Conservation (phyloP, 495 filamentous ascomycete species). For the Lasiosphaeria miniovina region DNA sequence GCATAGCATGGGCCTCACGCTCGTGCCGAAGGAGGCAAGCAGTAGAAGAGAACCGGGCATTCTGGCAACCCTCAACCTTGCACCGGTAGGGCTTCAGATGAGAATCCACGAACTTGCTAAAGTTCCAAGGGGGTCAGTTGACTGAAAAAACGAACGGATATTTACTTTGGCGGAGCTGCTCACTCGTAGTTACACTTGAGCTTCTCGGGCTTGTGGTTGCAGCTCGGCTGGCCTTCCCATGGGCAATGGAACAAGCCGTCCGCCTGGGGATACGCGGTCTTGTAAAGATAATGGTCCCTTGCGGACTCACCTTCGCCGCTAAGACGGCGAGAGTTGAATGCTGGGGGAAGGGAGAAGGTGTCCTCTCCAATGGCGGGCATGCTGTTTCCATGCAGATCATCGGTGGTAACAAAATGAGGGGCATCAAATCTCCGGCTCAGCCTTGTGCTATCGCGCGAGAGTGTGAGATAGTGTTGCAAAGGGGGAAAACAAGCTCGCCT, state of each 20-base stretch:
- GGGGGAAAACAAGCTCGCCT: constrained; percentile 12
- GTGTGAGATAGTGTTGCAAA: constrained; percentile 25
- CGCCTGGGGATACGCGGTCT: constrained; percentile 57
- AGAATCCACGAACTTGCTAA: constrained; percentile 91
- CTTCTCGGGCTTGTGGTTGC: constrained; percentile 81
- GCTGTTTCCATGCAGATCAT: constrained; percentile 41
- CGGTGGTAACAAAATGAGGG: constrained; percentile 37
- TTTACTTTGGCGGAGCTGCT: constrained; percentile 31
- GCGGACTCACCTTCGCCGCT: constrained; percentile 60
- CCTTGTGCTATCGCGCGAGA: constrained; percentile 19
- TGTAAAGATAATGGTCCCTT: constrained; percentile 75
- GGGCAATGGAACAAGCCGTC: constrained; percentile 92
- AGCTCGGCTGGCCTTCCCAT: constrained; percentile 68
- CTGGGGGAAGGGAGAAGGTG: constrained; percentile 42
- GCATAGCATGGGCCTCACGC: constrained; percentile 90
- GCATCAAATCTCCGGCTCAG: constrained; percentile 31
- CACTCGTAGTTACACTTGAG: constrained; percentile 98
- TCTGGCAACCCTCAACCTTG: constrained; percentile 73
- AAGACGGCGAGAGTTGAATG: constrained; percentile 42
- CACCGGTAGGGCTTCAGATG: constrained; percentile 92
- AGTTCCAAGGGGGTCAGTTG: constrained; percentile 30
- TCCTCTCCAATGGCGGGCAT: constrained; percentile 39
- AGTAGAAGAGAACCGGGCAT: constrained; percentile 84
- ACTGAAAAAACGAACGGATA: constrained; percentile 11
- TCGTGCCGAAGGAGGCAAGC: constrained; percentile 93